Percentiles rank a stretch among this genome's conserved stretches.
phyloP scores from a whole-genome alignment of 495 filamentous ascomycete species.

The Daldinia grandis region DNA sequence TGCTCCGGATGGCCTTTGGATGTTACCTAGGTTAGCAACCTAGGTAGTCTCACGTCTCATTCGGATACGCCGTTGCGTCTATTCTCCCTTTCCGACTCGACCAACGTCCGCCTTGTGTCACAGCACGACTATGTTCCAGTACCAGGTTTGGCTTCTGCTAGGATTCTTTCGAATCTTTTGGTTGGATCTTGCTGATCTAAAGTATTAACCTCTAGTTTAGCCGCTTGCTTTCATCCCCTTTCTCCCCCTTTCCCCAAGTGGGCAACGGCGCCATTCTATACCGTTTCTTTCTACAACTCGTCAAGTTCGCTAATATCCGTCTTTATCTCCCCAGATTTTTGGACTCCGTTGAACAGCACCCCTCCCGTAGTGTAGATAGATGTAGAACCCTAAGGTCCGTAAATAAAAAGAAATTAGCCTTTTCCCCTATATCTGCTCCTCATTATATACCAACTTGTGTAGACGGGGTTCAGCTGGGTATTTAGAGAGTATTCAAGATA shows the following conservation, averaged over 20 bases:
- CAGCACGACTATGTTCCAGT: conserved; percentile 22
- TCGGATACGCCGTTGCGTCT: conserved; percentile 21
- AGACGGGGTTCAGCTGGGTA: conserved; percentile 28
- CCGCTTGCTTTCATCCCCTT: conserved; percentile 28
- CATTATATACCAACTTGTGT: conserved; percentile 29
- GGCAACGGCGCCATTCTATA: conserved; percentile 31
- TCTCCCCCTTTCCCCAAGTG: conserved; percentile 26
- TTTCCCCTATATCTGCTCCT: conserved; percentile 16
- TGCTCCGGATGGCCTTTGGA: conserved; percentile 17
- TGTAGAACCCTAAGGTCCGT: conserved; percentile 13
- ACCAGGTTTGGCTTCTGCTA: conserved; percentile 20
- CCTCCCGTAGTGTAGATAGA: conserved; percentile 24
- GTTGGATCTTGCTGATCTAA: conserved; percentile 31
- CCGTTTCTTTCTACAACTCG: conserved; percentile 24
- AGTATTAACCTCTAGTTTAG: conserved; percentile 40
- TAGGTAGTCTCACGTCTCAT: conserved; percentile 31
- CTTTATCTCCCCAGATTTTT: conserved; percentile 33
- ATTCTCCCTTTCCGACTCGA: conserved; percentile 20
- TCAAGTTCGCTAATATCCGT: conserved; percentile 22
- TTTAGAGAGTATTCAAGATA: conserved; percentile 33
- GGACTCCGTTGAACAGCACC: conserved; percentile 33
- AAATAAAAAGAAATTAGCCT: conserved; percentile 16
- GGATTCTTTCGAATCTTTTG: conserved; percentile 34
- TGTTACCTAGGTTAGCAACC: conserved; percentile 33
- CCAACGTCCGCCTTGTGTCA: conserved; percentile 37